These are phyloP conservation scores for Eucommia ulmoides DNA, from an alignment of 257 asterid genomes.

Conservation along the genomic window DNA sequence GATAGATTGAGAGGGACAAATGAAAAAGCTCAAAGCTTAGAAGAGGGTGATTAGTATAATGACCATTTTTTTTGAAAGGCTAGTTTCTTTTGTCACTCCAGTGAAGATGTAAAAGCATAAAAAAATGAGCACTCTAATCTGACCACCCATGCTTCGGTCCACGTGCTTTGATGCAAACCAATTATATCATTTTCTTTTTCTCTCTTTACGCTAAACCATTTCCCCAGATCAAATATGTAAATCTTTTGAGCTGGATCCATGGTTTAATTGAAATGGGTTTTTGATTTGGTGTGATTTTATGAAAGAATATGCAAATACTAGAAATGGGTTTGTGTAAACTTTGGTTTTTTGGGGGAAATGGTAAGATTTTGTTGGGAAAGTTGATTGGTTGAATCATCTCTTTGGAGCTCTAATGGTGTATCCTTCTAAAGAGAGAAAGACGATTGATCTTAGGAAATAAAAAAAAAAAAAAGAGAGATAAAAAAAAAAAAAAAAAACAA, in stretches of 20 bases:
- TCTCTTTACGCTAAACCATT: conserved; percentile 21
- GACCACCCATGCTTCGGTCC: conserved; percentile 69
- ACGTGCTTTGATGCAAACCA: conserved; percentile 76
- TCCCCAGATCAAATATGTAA: not conserved
- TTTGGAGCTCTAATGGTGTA: too few species aligned
- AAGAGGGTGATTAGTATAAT: conserved; percentile 27
- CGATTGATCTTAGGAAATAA: too few species aligned
- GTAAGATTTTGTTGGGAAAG: conserved; percentile 11
- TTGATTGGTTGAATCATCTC: not conserved
- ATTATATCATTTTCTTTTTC: conserved; percentile 18
- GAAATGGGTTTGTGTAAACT: conserved; percentile 7
- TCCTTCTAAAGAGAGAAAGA: too few species aligned
- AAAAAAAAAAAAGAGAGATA: too few species aligned
- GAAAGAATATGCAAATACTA: conserved; percentile 1
- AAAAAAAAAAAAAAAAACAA: too few species aligned
- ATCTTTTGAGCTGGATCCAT: not conserved
- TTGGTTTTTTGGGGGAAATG: conserved; percentile 7
- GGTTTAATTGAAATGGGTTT: conserved; percentile 7
- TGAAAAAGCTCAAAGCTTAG: conserved; percentile 12
- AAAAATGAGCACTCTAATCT: conserved; percentile 35
- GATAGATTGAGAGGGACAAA: conserved; percentile 20
- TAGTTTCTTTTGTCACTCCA: conserved; percentile 67
- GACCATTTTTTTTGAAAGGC: conserved; percentile 61
- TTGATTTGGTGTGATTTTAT: conserved; percentile 7
- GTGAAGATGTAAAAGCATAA: conserved; percentile 16